Evolutionary conservation across 345 rosid genomes (phyloP).

Genomic region (Gynandropsis gynandra): DNA sequence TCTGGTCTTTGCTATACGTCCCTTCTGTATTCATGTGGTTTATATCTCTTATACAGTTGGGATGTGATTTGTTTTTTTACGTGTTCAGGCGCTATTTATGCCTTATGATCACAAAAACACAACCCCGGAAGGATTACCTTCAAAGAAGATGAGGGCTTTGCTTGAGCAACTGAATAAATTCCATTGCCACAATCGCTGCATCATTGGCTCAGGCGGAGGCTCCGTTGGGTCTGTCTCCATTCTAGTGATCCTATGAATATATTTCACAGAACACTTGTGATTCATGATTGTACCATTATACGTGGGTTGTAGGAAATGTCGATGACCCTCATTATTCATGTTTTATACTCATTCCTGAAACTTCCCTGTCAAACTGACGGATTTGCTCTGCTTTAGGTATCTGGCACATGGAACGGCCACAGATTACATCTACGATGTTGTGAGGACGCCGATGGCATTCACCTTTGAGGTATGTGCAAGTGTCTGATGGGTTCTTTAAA

Average conservation of each 20-base stretch:
- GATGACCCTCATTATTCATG: neutral
- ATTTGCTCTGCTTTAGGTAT: constrained; percentile 46
- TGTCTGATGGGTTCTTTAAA: neutral
- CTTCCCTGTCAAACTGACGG: neutral
- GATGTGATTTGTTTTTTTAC: constrained; percentile 15
- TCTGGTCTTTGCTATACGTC: constrained; percentile 1
- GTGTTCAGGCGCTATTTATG: constrained; percentile 82
- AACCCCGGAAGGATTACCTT: constrained; percentile 65
- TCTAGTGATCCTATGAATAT: neutral
- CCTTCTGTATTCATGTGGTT: constrained; percentile 5
- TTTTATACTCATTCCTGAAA: constrained; percentile 1
- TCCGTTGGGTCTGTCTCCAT: constrained; percentile 78
- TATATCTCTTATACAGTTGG: constrained; percentile 1
- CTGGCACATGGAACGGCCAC: constrained; percentile 98
- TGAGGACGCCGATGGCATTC: constrained; percentile 87
- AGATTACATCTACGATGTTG: constrained; percentile 84
- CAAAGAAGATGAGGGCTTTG: constrained; percentile 52
- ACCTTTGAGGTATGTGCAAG: constrained; percentile 83
- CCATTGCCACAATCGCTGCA: constrained; percentile 77
- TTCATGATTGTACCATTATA: neutral
- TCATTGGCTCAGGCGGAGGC: constrained; percentile 93
- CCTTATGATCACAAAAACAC: constrained; percentile 92
- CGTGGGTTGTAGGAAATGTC: neutral
- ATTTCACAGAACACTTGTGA: neutral
- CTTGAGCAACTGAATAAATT: constrained; percentile 61